Base-by-base conservation (phyloP, 192 early-diverging fungal genomes). In the Backusella westeae region DNA sequence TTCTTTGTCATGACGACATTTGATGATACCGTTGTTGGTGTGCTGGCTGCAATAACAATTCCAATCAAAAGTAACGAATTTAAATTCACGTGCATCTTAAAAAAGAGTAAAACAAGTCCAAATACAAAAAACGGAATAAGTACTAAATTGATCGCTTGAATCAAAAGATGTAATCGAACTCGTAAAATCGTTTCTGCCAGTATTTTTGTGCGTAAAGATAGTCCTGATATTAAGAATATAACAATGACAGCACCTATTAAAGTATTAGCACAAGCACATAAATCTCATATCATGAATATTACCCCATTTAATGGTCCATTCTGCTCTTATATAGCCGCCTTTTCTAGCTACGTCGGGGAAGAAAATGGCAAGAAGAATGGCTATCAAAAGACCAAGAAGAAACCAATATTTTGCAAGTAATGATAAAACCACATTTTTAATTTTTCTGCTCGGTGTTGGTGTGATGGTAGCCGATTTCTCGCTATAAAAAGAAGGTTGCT, bases 1-100 rank as follows among this genome's bases (percentile, higher is more conserved):
- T 89, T 87, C 73, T 87, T 87, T 34, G 92, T 93, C 92, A 93
- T 93, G 77, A 93, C 85, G 3, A 91, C 90, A 77, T 93, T 93
- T 35, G 92, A 93, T 9, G 91, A 91, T 67, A 93, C 88, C 6
- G 92, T 93, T 1, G 92, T 93, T 1, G 92, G 92, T 0, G 87
- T 90, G 4, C 85, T 81, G 12, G 86, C 87, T 35, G 88, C 85
- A 70, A 93, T 87, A 14, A 92, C 83, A 63, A 93, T 75, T 68
- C 92, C 92, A 21, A 85, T 83, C 53, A 90, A 69, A 4, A 93
- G 80, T 19, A 83, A 86, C 1, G 73, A 73, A 75, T 91, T 87
- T 36, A 93, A 82, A 9, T 75, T 41, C 12, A 82, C 6, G 32
- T 82, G 73, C 1, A 84, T 79, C 39, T 86, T 77, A 10, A 77